These are phyloP conservation scores for Chrysophaeum taylorii DNA, from an alignment of 352 stramenopile species.

Conservation along the genomic window DNA sequence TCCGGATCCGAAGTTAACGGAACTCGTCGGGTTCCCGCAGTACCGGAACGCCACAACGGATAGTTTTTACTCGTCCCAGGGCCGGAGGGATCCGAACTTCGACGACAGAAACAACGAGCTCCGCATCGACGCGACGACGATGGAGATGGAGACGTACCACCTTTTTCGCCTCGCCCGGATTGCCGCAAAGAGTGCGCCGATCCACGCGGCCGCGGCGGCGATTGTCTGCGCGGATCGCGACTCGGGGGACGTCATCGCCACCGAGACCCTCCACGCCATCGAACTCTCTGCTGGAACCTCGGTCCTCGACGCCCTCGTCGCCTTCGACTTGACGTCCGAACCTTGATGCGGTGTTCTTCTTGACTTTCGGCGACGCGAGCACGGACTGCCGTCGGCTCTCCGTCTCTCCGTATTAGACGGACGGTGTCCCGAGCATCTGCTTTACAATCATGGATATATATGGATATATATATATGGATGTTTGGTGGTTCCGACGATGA, in stretches of 20 bases:
- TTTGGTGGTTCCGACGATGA: too few relatives aligned
- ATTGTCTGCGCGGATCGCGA: slow-evolving; percentile 24
- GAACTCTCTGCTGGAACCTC: neutral
- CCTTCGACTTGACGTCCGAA: too few relatives aligned
- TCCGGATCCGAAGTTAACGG: too few relatives aligned
- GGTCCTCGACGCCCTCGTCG: slow-evolving; percentile 12
- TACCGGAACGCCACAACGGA: slow-evolving; percentile 51
- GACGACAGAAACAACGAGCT: slow-evolving; percentile 53
- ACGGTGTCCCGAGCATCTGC: too few relatives aligned
- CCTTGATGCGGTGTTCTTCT: too few relatives aligned
- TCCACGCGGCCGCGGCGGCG: slow-evolving; percentile 19
- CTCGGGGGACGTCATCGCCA: slow-evolving; percentile 10
- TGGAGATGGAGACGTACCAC: slow-evolving; percentile 64
- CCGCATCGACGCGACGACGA: slow-evolving; percentile 32
- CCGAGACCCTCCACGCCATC: neutral
- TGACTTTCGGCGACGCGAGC: too few relatives aligned
- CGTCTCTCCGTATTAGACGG: too few relatives aligned
- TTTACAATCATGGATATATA: too few relatives aligned
- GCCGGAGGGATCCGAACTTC: slow-evolving; percentile 35
- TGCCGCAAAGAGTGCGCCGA: slow-evolving; percentile 18
- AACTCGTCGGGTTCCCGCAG: too few relatives aligned
- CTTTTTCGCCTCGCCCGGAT: slow-evolving; percentile 35
- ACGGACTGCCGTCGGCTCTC: too few relatives aligned
- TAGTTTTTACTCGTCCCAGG: slow-evolving; percentile 61
- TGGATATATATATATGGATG: too few relatives aligned